Percentiles rank a stretch among this genome's conserved stretches.
Evolutionary conservation across 345 rosid species (phyloP).

Genomic region (Gossypium stocksii): DNA sequence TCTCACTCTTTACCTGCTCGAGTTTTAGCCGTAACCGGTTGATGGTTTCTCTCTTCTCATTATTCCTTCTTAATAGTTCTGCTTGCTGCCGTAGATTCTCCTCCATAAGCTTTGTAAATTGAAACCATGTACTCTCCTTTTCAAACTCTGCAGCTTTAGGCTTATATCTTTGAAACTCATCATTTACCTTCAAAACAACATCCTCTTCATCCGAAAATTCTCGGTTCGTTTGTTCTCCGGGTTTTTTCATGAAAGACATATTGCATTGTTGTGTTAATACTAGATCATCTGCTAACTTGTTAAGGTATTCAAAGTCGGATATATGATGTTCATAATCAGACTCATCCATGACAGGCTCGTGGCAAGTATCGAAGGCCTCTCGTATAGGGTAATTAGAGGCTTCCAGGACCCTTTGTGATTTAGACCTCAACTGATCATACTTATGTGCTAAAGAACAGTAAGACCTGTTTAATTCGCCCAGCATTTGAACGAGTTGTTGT

Average conservation of each 20-base stretch:
- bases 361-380: slow-evolving; percentile 18
- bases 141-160: background rate
- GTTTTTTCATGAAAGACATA: background rate
- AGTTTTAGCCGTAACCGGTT: slow-evolving; percentile 26
- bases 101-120: slow-evolving; percentile 38
- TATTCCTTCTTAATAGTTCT: slow-evolving; percentile 43
- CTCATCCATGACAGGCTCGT: slow-evolving; percentile 18
- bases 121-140: slow-evolving; percentile 4
- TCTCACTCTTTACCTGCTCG: slow-evolving; percentile 35
- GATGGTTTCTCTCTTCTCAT: slow-evolving; percentile 41
- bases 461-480: slow-evolving; percentile 34
- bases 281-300: slow-evolving; percentile 14
- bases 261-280: slow-evolving; percentile 17
- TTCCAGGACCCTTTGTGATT: slow-evolving; percentile 6
- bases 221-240: slow-evolving; percentile 23
- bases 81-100: slow-evolving; percentile 43
- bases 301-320: background rate
- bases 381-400: slow-evolving; percentile 15
- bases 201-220: slow-evolving; percentile 14
- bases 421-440: slow-evolving; percentile 29
- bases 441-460: slow-evolving; percentile 32
- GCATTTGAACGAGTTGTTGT: slow-evolving; percentile 24
- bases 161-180: background rate
- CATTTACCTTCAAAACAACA: slow-evolving; percentile 2
- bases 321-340: background rate